Conservation (phyloP, 2,329 filamentous ascomycete species). For the Epichloe hybrida region DNA sequence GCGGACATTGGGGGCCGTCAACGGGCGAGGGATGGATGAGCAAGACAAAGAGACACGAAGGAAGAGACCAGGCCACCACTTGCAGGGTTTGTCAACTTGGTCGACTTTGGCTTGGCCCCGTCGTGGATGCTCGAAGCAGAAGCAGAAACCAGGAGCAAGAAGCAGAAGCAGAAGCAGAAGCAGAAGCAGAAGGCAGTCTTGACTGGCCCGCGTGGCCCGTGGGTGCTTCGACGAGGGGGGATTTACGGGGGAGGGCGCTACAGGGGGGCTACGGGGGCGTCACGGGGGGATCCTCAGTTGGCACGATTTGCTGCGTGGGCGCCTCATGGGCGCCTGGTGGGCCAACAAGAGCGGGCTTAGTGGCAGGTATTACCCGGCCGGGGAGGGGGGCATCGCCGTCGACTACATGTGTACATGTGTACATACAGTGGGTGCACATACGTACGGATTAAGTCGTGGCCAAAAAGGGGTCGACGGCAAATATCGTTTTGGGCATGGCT, state of each 20-base stretch:
- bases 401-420: too few relatives aligned
- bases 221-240: background rate
- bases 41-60: background rate
- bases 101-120: background rate
- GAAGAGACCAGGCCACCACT: background rate
- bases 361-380: conserved; percentile 2
- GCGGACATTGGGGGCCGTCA: conserved; percentile 2
- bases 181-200: too few relatives aligned
- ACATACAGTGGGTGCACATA: too few relatives aligned
- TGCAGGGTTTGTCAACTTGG: background rate
- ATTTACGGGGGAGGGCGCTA: too few relatives aligned
- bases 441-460: background rate
- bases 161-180: too few relatives aligned
- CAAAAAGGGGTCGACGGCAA: background rate
- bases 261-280: too few relatives aligned
- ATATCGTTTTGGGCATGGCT: background rate
- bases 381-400: background rate
- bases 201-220: too few relatives aligned
- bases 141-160: too few relatives aligned
- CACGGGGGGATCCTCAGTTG: background rate
- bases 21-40: conserved; percentile 1
- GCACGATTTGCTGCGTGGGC: background rate
- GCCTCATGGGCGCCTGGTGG: conserved; percentile 1
- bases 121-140: background rate
- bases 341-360: conserved; percentile 2